A percentile compares a stretch with the other conserved stretches of the same genome.
phyloP scores from a whole-genome alignment of 306 rosid genomes.

The Dryas drummondii region DNA sequence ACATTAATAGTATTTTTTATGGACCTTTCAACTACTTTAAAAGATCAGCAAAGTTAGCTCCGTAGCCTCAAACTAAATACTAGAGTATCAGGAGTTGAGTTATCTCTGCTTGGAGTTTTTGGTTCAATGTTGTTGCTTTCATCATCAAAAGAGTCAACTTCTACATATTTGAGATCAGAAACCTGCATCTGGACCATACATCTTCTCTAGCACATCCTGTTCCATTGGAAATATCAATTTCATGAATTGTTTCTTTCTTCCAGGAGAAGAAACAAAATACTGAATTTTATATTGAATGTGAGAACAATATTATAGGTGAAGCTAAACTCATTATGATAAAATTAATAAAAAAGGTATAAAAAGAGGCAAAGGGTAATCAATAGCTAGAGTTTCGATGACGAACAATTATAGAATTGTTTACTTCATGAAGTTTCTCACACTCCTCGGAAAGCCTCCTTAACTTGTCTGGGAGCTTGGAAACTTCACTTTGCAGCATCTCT shows the following conservation, averaged over 20 bases:
- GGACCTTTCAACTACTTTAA: not conserved
- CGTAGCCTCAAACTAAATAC: not conserved
- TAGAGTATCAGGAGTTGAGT: not conserved
- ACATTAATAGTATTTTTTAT: not conserved
- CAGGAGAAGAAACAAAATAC: not conserved
- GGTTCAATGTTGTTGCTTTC: conserved; percentile 10
- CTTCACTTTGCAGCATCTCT: conserved; percentile 12
- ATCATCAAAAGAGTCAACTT: conserved; percentile 12
- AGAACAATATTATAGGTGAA: not conserved
- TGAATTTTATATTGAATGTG: not conserved
- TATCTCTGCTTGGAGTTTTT: conserved; percentile 12
- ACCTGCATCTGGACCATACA: conserved; percentile 29
- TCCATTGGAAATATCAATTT: conserved; percentile 25
- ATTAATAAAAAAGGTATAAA: not conserved
- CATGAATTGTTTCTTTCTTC: conserved; percentile 9
- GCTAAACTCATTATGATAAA: not conserved
- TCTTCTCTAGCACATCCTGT: conserved; percentile 37
- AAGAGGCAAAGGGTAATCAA: conserved; percentile 2
- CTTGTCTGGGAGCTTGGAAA: conserved; percentile 14
- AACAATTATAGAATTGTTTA: conserved; percentile 38
- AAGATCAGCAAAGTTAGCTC: not conserved
- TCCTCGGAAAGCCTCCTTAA: conserved; percentile 30
- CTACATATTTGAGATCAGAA: conserved; percentile 28
- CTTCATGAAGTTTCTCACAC: conserved; percentile 24
- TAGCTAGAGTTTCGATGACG: conserved; percentile 25